Conservation (phyloP, 345 rosid genomes). For the Balakata baccata region DNA sequence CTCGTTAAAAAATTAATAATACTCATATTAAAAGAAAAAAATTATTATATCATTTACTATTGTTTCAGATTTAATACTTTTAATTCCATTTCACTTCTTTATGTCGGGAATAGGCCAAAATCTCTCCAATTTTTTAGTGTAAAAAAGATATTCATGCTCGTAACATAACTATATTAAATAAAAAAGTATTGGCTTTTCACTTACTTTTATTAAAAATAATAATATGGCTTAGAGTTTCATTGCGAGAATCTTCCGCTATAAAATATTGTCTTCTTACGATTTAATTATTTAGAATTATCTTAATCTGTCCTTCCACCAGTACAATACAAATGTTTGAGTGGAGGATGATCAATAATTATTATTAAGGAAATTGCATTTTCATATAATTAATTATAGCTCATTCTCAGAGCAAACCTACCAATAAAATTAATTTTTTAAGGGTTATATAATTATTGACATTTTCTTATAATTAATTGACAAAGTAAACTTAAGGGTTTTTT, state of each 20-base stretch:
- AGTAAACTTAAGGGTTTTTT: too few species aligned
- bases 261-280: constrained; percentile 4
- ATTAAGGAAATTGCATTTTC: too few species aligned
- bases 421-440: too few species aligned
- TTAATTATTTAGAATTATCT: neutral
- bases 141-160: neutral
- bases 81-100: neutral
- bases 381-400: too few species aligned
- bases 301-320: neutral
- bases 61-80: neutral
- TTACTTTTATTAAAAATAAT: neutral
- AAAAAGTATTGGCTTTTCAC: neutral
- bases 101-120: neutral
- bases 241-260: constrained; percentile 20
- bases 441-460: too few species aligned
- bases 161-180: neutral
- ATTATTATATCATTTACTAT: too few species aligned
- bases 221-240: neutral
- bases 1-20: too few species aligned
- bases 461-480: too few species aligned
- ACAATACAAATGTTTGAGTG: neutral
- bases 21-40: too few species aligned
- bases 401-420: too few species aligned
- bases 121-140: neutral
- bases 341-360: too few species aligned